Evolutionary conservation across 768 basidiomycete genomes (phyloP).

Genomic region (Pleurotus giganteus): DNA sequence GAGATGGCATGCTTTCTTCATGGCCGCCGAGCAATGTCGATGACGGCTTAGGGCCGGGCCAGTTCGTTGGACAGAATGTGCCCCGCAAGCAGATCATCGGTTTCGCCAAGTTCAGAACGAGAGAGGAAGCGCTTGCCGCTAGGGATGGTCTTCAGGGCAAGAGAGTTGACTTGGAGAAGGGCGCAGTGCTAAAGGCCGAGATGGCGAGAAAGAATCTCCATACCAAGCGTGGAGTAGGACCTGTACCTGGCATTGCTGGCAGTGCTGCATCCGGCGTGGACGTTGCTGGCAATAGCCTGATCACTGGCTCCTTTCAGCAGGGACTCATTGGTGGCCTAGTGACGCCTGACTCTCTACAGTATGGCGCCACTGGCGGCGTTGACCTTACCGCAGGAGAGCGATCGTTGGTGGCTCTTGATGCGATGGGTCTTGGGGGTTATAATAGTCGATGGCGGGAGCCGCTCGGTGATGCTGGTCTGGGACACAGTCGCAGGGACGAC

Average conservation of each 20-base stretch:
- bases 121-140: slow-evolving; percentile 84
- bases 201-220: slow-evolving; percentile 99
- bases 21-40: slow-evolving; percentile 52
- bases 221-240: slow-evolving; percentile 88
- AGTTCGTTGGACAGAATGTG: slow-evolving; percentile 30
- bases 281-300: not conserved
- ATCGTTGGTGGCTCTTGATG: slow-evolving; percentile 43
- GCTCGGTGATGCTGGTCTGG: slow-evolving; percentile 7
- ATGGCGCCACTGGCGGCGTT: slow-evolving; percentile 12
- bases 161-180: slow-evolving; percentile 90
- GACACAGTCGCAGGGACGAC: slow-evolving; percentile 29
- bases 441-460: slow-evolving; percentile 38
- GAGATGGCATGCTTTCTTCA: slow-evolving; percentile 69
- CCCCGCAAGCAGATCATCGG: slow-evolving; percentile 97
- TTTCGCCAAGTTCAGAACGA: slow-evolving; percentile 91
- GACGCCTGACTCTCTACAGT: not conserved
- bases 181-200: slow-evolving; percentile 92
- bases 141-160: slow-evolving; percentile 86
- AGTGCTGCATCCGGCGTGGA: not conserved
- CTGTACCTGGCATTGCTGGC: slow-evolving; percentile 35
- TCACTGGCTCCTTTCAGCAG: slow-evolving; percentile 16
- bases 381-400: slow-evolving; percentile 42
- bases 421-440: slow-evolving; percentile 42
- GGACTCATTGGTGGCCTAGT: slow-evolving; percentile 19
- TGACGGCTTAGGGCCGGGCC: slow-evolving; percentile 21